Conservation (phyloP, 2,329 filamentous ascomycete species). For the Trichoderma koningii region DNA sequence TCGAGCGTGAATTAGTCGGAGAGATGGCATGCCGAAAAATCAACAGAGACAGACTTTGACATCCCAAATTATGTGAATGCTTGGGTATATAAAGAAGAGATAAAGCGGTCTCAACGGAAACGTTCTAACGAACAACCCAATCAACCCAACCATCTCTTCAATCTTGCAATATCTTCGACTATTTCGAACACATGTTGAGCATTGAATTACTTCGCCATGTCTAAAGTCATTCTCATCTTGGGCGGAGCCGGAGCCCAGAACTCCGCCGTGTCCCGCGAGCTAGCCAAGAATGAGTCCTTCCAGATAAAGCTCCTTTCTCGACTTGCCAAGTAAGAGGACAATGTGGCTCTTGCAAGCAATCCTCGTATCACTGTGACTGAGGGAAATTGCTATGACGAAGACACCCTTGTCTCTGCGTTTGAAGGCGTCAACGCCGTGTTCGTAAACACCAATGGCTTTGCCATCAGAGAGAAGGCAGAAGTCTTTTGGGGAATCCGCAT, state of each 20-base stretch:
- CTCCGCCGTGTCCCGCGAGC: slow-evolving; percentile 3
- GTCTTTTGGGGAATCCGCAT: slow-evolving; percentile 29
- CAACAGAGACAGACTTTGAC: too few species aligned
- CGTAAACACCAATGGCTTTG: slow-evolving; percentile 31
- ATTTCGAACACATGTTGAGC: background rate
- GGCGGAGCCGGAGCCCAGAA: slow-evolving; percentile 21
- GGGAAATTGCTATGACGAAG: slow-evolving; percentile 27
- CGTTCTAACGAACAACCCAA: too few species aligned
- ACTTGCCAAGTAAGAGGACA: slow-evolving; percentile 5
- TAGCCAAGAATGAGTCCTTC: slow-evolving; percentile 5
- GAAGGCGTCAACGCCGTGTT: slow-evolving; percentile 23
- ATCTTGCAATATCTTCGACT: background rate
- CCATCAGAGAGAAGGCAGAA: slow-evolving; percentile 28
- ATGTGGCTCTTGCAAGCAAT: background rate
- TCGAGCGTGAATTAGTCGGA: too few species aligned
- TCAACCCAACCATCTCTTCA: background rate
- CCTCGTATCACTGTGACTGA: slow-evolving; percentile 24
- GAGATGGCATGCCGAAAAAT: too few species aligned
- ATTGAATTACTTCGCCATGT: background rate
- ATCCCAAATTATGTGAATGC: background rate
- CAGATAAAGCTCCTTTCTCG: background rate
- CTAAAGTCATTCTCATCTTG: slow-evolving; percentile 17
- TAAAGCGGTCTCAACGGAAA: background rate
- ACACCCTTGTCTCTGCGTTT: slow-evolving; percentile 19
- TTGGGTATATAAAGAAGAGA: background rate